phyloP scores from a whole-genome alignment of 192 early-diverging fungal genomes.

The Phlyctochytrium arcticum region DNA sequence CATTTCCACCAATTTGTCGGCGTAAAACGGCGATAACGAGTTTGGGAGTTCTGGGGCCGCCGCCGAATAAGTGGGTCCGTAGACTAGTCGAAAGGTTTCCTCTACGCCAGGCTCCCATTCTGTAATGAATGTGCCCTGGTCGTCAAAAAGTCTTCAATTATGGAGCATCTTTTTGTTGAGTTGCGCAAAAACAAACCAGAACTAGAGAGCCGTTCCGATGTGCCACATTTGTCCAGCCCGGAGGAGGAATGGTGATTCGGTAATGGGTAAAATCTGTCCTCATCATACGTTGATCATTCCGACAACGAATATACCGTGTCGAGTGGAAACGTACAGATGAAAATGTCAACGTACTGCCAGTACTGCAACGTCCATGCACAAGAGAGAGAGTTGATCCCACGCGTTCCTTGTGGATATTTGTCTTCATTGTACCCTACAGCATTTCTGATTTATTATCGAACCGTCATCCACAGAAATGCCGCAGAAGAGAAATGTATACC shows the following conservation, averaged over 20 bases:
- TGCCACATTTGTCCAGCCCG: conserved; percentile 57
- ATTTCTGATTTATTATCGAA: background rate
- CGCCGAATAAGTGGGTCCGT: conserved; percentile 47
- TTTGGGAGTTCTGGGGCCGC: too few relatives aligned
- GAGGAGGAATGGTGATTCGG: conserved; percentile 57
- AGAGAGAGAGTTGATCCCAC: conserved; percentile 22
- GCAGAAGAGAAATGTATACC: conserved; percentile 11
- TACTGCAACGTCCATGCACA: conserved; percentile 53
- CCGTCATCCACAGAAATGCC: background rate
- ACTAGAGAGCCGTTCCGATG: conserved; percentile 57
- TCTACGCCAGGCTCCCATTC: conserved; percentile 49
- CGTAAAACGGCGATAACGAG: background rate
- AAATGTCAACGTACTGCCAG: conserved; percentile 59
- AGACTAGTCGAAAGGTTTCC: conserved; percentile 53
- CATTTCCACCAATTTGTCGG: conserved; percentile 37
- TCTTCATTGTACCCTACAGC: conserved; percentile 52
- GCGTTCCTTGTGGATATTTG: conserved; percentile 38
- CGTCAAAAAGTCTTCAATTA: too few relatives aligned
- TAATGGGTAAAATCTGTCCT: conserved; percentile 48
- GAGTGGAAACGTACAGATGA: conserved; percentile 46
- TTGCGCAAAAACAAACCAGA: too few relatives aligned
- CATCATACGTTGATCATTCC: background rate
- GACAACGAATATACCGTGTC: background rate
- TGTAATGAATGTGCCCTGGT: conserved; percentile 54
- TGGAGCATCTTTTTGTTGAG: too few relatives aligned